Evolutionary conservation across 768 basidiomycete species (phyloP).

Genomic region (Hypsizygus marmoreus): DNA sequence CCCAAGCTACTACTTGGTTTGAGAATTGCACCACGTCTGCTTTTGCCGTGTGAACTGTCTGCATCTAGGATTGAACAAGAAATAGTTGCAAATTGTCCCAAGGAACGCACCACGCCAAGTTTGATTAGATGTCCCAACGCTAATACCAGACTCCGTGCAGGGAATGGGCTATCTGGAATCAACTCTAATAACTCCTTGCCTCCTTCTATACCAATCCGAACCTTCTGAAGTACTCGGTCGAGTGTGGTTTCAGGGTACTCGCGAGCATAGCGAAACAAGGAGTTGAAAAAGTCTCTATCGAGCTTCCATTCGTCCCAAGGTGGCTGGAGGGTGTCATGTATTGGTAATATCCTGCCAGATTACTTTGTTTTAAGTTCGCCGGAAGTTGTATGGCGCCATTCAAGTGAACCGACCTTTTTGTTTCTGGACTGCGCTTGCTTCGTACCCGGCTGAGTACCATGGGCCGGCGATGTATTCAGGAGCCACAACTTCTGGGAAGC

Average conservation of each 20-base stretch:
- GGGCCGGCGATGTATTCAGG: too few species aligned
- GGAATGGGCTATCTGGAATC: slow-evolving; percentile 18
- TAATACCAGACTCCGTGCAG: slow-evolving; percentile 11
- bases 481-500: too few species aligned
- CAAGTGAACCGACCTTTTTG: too few species aligned
- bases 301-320: slow-evolving; percentile 16
- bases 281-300: slow-evolving; percentile 11
- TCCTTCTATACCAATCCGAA: slow-evolving; percentile 2
- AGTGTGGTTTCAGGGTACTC: slow-evolving; percentile 7
- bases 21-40: slow-evolving; percentile 13
- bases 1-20: slow-evolving; percentile 16
- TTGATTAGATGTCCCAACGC: slow-evolving; percentile 15
- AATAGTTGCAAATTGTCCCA: not conserved
- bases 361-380: too few species aligned
- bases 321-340: too few species aligned
- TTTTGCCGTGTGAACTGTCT: slow-evolving; percentile 6
- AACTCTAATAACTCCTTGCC: slow-evolving; percentile 5
- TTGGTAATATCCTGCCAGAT: too few species aligned
- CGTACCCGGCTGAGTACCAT: too few species aligned
- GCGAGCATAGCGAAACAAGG: slow-evolving; percentile 2
- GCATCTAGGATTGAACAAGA: not conserved
- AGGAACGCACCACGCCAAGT: slow-evolving; percentile 12
- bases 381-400: too few species aligned
- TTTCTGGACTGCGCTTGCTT: too few species aligned
- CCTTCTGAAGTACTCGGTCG: slow-evolving; percentile 4